These are phyloP conservation scores for Amanita phalloides DNA, from an alignment of 768 basidiomycete genomes.

Conservation along the genomic window DNA sequence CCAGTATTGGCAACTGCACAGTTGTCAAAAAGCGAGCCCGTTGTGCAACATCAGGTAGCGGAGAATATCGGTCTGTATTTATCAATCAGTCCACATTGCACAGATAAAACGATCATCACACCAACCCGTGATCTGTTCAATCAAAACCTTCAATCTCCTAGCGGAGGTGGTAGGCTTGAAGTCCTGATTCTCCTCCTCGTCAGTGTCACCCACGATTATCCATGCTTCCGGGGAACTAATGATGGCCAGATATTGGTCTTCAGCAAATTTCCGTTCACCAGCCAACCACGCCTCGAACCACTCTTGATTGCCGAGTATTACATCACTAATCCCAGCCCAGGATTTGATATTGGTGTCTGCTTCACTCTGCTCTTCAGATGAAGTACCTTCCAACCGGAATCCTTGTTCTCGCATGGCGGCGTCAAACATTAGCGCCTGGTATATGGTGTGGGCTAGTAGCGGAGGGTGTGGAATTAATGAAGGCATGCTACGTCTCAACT, in stretches of 20 bases:
- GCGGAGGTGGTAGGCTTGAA: conserved; percentile 75
- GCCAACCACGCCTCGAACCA: conserved; percentile 91
- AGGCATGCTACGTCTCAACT: conserved; percentile 68
- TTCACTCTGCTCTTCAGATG: conserved; percentile 15
- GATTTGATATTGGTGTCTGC: conserved; percentile 8
- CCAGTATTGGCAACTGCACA: conserved; percentile 79
- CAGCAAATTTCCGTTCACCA: conserved; percentile 82
- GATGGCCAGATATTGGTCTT: conserved; percentile 79
- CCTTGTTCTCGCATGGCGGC: conserved; percentile 63
- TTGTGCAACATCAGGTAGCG: conserved; percentile 68
- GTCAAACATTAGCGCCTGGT: conserved; percentile 87
- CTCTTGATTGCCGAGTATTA: conserved; percentile 71
- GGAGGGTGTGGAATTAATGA: conserved; percentile 67
- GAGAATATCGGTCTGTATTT: conserved; percentile 75
- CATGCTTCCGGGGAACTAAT: conserved; percentile 79
- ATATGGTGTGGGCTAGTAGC: conserved; percentile 89
- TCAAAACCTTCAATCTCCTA: conserved; percentile 68
- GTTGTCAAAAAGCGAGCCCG: conserved; percentile 75
- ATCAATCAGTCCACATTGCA: background rate
- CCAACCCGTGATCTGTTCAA: conserved; percentile 88
- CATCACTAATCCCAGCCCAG: conserved; percentile 75
- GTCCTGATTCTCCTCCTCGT: conserved; percentile 28
- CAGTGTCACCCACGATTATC: conserved; percentile 63
- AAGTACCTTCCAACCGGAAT: conserved; percentile 50
- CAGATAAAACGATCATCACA: background rate